Base-by-base conservation (phyloP, 371 early-diverging fungal genomes). In the Mortierella sp. region DNA sequence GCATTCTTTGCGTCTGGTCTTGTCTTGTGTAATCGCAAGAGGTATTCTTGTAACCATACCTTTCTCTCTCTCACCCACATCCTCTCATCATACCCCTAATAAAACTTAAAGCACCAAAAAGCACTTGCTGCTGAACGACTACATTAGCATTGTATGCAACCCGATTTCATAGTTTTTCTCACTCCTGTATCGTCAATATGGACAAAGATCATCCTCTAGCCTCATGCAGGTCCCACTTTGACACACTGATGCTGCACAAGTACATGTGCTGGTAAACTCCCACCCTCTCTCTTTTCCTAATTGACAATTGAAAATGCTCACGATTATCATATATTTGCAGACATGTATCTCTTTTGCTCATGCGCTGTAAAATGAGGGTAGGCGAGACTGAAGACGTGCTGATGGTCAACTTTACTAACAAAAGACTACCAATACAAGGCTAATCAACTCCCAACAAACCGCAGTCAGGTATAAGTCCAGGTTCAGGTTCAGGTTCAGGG, bases 251-350 rank as follows among this genome's bases (percentile, higher is more conserved):
- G 31, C 34, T 6, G 7, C 0, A 28, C 16, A 50, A 2, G 31
- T 34, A 8, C 63, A 28, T 63, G 6, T 28, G 19, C 63, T 34
- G 5, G 50, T 50, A 50, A 13, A 16, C 14, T 16, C 68, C 2
- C 24, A 65, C 9, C 5, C 19, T 38, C 38, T 38, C 38, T 65
- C 19, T 2, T 65, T 65, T 42, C 38, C 68, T 65, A 65, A 65
- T 38, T 65, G 68, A 65, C 68, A 38, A 65, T 42, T 24, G 68
- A 38, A 31, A 26, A 63, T 16, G 63, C 63, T 63, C 63, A 34
- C 16, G 16, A 28, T 58, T 9, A 8, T 65, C 38, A 34, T 65
- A 21, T 42, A 65, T 65, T 65, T 38, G 42, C 63, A 63, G 16
- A 5, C 0, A 31, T 60, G 26, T 26, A 60, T 16, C 31, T 31